phyloP scores from a whole-genome alignment of 2,329 filamentous ascomycete genomes.

The Scytalidium lignicola region DNA sequence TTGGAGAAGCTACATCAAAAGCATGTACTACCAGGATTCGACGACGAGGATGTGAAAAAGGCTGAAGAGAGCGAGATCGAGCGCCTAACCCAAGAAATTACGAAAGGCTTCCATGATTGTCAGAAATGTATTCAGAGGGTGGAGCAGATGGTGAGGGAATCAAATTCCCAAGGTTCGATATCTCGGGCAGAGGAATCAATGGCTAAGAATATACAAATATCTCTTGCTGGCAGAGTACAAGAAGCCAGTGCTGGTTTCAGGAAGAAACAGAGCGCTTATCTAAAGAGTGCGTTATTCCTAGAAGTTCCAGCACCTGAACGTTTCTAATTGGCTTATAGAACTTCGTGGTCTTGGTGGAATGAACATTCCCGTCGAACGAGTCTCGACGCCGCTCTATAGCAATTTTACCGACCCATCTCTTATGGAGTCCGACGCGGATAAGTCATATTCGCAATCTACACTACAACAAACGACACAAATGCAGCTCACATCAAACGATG shows the following conservation, averaged over 20 bases:
- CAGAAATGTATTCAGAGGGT: slow-evolving; percentile 84
- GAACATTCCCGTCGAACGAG: slow-evolving; percentile 48
- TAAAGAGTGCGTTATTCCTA: slow-evolving; percentile 65
- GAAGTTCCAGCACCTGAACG: neutral
- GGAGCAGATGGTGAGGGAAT: slow-evolving; percentile 79
- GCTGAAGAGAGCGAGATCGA: slow-evolving; percentile 90
- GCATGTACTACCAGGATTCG: slow-evolving; percentile 92
- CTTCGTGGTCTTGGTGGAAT: slow-evolving; percentile 67
- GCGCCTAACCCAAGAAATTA: slow-evolving; percentile 83
- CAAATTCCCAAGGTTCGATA: slow-evolving; percentile 65
- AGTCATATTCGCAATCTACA: slow-evolving; percentile 84
- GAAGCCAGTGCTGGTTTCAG: slow-evolving; percentile 88
- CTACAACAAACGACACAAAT: slow-evolving; percentile 68
- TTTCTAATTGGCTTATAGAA: slow-evolving; percentile 43
- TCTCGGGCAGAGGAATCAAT: slow-evolving; percentile 86
- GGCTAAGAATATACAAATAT: slow-evolving; percentile 94
- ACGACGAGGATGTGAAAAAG: slow-evolving; percentile 86
- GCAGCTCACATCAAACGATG: slow-evolving; percentile 70
- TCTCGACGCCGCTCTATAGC: slow-evolving; percentile 43
- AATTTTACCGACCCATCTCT: slow-evolving; percentile 79
- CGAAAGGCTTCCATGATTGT: slow-evolving; percentile 81
- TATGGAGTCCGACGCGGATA: slow-evolving; percentile 89
- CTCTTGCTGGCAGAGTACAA: slow-evolving; percentile 80
- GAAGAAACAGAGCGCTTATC: slow-evolving; percentile 94
- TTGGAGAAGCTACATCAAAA: slow-evolving; percentile 95